These are phyloP conservation scores for Cryptococcus depauperatus DNA, from an alignment of 1,284 basidiomycete species.

Conservation along the genomic window DNA sequence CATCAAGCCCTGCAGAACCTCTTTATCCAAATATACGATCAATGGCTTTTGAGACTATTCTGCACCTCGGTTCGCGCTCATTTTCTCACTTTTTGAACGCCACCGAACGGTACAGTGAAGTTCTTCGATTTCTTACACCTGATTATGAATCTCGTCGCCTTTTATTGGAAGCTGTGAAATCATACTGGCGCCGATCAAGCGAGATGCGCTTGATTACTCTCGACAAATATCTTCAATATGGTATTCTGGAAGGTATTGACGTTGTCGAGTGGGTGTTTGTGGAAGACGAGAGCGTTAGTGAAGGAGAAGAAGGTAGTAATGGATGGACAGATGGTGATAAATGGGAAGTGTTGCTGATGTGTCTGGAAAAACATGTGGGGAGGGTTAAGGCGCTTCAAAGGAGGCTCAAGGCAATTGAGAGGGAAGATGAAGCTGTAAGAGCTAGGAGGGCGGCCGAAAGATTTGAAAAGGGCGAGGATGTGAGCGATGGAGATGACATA, in stretches of 20 bases:
- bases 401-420: constrained; percentile 63
- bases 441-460: constrained; percentile 57
- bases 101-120: constrained; percentile 87
- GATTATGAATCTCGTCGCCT: constrained; percentile 50
- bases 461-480: constrained; percentile 35
- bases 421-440: constrained; percentile 75
- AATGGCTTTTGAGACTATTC: constrained; percentile 78
- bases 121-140: constrained; percentile 66
- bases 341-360: constrained; percentile 74
- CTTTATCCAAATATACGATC: constrained; percentile 63
- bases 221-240: constrained; percentile 98
- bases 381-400: constrained; percentile 66
- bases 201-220: constrained; percentile 86
- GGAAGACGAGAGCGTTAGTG: constrained; percentile 34
- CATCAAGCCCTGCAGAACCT: constrained; percentile 42
- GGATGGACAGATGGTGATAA: constrained; percentile 55
- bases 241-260: constrained; percentile 89
- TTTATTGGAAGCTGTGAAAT: constrained; percentile 60
- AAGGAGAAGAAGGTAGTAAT: constrained; percentile 41
- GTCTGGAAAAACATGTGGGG: constrained; percentile 76
- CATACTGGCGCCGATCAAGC: constrained; percentile 70
- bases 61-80: constrained; percentile 85
- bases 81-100: constrained; percentile 98
- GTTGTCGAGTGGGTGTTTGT: constrained; percentile 78
- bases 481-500: constrained; percentile 22